Evolutionary conservation across 768 basidiomycete genomes (phyloP), one percentile per base, ranked within the genome.

Genomic region (Daedalea quercina): DNA sequence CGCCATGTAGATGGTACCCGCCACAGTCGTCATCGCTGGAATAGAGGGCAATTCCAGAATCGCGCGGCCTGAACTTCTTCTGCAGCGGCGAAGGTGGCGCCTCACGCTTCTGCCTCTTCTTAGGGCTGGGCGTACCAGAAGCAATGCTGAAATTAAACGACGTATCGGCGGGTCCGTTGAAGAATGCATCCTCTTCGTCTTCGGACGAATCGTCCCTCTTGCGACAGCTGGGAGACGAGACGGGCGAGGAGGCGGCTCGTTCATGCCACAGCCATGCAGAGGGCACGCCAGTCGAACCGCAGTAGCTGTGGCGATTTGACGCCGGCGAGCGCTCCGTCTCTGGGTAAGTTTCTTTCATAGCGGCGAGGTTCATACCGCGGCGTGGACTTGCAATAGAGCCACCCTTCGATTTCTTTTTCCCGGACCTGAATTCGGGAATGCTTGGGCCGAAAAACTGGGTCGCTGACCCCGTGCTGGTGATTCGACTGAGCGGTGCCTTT

Each of bases 1-100:
- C 48, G 31, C 24, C 26, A 25, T 11, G 34, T 24, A 28, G 24
- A 46, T 23, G 50, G 51, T 15, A 44, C 46, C 44, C 41, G 45
- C 46, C 24, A 51, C 60, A 33, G 49, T 54, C 50, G 3, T 63
- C 65, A 31, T 60, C 65, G 25, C 75, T 71, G 43, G 87, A 85
- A 43, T 87, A 84, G 3, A 85, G 64, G 7, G 72, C 77, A 37
- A 85, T 69, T 12, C 84, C 80, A 1, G 85, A 87, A 64, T 89
- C 85, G 12, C 81, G 74, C n/a, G 80, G 77, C 50, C 79, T 79
- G 69, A 79, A 89, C 67, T 90, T 91, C 61, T 77, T 80, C 25
- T 79, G 79, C 42, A 88, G 63, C 17, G 57, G 51, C 33, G 56
- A 73, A 40, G 37, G 8, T 60, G 2, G 47, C 63, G 51, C 54